A percentile compares a stretch with the other conserved stretches of the same genome.
Conservation (phyloP, 805 yeast species). For the Yamadazyma phyllophila region DNA sequence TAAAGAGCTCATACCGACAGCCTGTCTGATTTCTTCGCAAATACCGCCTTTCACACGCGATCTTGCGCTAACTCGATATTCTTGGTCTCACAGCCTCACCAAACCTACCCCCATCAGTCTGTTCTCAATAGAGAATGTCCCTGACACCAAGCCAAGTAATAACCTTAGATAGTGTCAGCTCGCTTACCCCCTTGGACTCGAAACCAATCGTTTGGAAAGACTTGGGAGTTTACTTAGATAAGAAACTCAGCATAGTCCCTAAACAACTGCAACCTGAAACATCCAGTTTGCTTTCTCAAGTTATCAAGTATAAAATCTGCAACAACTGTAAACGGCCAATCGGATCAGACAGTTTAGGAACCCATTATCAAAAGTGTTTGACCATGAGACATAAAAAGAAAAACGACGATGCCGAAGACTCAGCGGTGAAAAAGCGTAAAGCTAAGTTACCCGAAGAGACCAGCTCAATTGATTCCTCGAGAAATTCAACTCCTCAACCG, state of each 20-base stretch:
- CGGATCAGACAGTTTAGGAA: conserved; percentile 31
- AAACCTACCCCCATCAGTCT: background rate
- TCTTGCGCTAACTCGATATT: too few species aligned
- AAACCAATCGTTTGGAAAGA: conserved; percentile 43
- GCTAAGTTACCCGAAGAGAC: conserved; percentile 34
- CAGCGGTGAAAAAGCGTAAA: conserved; percentile 24
- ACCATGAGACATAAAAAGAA: conserved; percentile 37
- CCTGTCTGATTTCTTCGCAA: too few species aligned
- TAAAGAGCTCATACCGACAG: too few species aligned
- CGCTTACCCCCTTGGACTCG: conserved; percentile 4
- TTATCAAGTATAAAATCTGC: conserved; percentile 38
- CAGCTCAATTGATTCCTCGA: conserved; percentile 40
- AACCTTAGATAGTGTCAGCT: conserved; percentile 14
- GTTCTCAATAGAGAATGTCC: conserved; percentile 7
- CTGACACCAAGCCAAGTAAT: conserved; percentile 8
- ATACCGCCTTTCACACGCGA: too few species aligned
- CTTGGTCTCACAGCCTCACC: background rate
- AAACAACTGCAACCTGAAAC: conserved; percentile 12
- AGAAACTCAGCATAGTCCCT: conserved; percentile 30
- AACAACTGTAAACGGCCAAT: conserved; percentile 39
- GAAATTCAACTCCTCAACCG: conserved; percentile 19
- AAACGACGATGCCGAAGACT: conserved; percentile 11
- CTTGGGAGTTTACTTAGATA: conserved; percentile 42
- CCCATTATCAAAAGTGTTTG: conserved; percentile 35
- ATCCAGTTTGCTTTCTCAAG: conserved; percentile 25